Evolutionary conservation across 805 yeast species (phyloP).

Genomic region (Metschnikowia peoriensis): DNA sequence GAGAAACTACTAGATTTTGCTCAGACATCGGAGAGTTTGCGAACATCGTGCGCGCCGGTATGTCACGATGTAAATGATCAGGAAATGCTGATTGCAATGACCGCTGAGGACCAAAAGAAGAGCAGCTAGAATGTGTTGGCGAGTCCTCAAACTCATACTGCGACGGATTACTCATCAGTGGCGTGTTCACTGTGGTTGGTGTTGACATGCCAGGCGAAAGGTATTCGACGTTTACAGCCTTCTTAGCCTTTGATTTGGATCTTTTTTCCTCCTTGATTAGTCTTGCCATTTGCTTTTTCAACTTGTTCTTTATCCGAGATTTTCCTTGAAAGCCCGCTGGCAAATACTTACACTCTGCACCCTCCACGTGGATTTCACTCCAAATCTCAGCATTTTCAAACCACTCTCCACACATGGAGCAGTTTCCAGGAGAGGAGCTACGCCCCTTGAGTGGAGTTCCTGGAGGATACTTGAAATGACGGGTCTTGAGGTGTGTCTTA

Average conservation of each 20-base stretch:
- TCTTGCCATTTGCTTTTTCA: constrained; percentile 37
- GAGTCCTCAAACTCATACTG: constrained; percentile 17
- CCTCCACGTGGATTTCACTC: constrained; percentile 51
- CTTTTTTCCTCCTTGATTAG: constrained; percentile 17
- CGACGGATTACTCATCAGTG: constrained; percentile 14
- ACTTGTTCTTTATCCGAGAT: constrained; percentile 41
- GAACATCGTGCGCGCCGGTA: neutral
- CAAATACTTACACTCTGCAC: constrained; percentile 46
- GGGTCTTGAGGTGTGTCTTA: constrained; percentile 55
- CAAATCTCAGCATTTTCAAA: constrained; percentile 50
- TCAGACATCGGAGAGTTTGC: constrained; percentile 7
- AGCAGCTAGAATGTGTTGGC: constrained; percentile 16
- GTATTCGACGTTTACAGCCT: constrained; percentile 11
- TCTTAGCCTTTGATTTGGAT: constrained; percentile 4
- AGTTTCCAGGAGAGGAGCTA: constrained; percentile 43
- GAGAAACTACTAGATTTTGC: constrained; percentile 1
- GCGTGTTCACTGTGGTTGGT: constrained; percentile 17
- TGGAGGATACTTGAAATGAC: constrained; percentile 56
- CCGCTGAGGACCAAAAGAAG: constrained; percentile 10
- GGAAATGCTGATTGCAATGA: constrained; percentile 4
- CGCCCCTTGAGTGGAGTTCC: constrained; percentile 51
- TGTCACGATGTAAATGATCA: constrained; percentile 2
- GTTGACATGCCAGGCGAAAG: constrained; percentile 18
- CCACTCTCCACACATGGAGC: constrained; percentile 54
- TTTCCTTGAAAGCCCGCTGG: constrained; percentile 46